Conservation (phyloP, 345 rosid genomes). For the Geranium rotundifolium region DNA sequence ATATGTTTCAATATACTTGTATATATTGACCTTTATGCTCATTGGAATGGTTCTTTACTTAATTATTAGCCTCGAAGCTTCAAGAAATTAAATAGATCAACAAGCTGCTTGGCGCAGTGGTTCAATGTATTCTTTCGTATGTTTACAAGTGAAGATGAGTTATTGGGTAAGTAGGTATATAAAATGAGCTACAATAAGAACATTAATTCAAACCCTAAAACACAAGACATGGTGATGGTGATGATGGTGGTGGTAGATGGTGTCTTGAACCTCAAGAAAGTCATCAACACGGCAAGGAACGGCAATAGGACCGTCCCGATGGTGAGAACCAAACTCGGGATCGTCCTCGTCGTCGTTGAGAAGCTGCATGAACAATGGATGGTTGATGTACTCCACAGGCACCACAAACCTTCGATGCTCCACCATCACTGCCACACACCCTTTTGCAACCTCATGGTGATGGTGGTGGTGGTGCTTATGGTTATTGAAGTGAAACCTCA, state of each 20-base stretch:
- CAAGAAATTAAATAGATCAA: too few species aligned
- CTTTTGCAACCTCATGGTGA: constrained; percentile 42
- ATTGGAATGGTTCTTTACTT: too few species aligned
- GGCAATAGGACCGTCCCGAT: constrained; percentile 56
- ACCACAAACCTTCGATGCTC: constrained; percentile 60
- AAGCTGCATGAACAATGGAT: constrained; percentile 53
- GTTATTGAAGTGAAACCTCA: constrained; percentile 16
- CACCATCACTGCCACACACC: constrained; percentile 54
- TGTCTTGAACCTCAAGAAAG: constrained; percentile 50
- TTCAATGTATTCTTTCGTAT: too few species aligned
- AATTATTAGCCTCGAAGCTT: too few species aligned
- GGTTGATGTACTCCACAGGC: constrained; percentile 67
- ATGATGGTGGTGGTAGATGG: constrained; percentile 39
- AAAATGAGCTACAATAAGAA: too few species aligned
- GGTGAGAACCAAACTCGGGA: constrained; percentile 64
- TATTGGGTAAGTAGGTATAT: too few species aligned
- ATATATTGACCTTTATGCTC: too few species aligned
- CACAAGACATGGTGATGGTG: constrained; percentile 27
- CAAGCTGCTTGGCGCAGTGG: too few species aligned
- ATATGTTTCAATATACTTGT: too few species aligned
- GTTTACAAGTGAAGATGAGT: too few species aligned
- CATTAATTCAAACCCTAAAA: constrained; percentile 38
- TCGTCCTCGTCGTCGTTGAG: constrained; percentile 67
- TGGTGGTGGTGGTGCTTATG: constrained; percentile 14
- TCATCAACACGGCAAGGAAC: constrained; percentile 75